A percentile compares a stretch with the other conserved stretches of the same genome.
These are phyloP conservation scores for Gossypium longicalyx DNA, from an alignment of 345 rosid genomes.

Conservation along the genomic window DNA sequence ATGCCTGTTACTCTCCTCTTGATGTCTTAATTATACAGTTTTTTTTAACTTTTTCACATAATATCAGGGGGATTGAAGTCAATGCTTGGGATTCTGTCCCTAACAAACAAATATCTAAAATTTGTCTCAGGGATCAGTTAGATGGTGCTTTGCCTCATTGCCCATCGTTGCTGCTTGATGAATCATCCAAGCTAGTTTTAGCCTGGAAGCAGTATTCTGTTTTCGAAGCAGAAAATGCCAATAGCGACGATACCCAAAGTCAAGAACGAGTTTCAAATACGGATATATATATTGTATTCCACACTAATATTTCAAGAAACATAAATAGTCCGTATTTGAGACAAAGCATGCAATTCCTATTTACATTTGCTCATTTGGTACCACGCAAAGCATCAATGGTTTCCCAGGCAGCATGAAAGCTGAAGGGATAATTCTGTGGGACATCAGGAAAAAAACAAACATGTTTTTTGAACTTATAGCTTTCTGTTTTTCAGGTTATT, in stretches of 20 bases:
- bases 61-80: slow-evolving; percentile 54
- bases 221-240: slow-evolving; percentile 79
- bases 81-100: slow-evolving; percentile 42
- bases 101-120: slow-evolving; percentile 72
- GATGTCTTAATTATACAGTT: neutral
- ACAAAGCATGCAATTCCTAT: slow-evolving; percentile 47
- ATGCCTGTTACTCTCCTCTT: neutral
- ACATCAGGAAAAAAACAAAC: neutral
- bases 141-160: slow-evolving; percentile 78
- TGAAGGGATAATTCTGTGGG: neutral
- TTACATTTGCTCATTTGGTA: slow-evolving; percentile 59
- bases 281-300: neutral
- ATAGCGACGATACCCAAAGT: slow-evolving; percentile 3
- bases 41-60: slow-evolving; percentile 26
- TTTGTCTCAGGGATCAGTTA: slow-evolving; percentile 59
- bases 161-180: slow-evolving; percentile 72
- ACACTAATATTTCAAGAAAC: neutral
- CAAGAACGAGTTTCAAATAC: neutral
- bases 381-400: slow-evolving; percentile 32
- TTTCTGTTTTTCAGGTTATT: neutral
- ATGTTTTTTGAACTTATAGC: neutral
- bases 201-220: slow-evolving; percentile 71
- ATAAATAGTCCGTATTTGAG: slow-evolving; percentile 28
- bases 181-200: slow-evolving; percentile 66
- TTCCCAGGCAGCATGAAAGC: neutral